These are phyloP conservation scores for Lolium rigidum DNA, from an alignment of 176 grass and related monocot genomes.

Conservation along the genomic window DNA sequence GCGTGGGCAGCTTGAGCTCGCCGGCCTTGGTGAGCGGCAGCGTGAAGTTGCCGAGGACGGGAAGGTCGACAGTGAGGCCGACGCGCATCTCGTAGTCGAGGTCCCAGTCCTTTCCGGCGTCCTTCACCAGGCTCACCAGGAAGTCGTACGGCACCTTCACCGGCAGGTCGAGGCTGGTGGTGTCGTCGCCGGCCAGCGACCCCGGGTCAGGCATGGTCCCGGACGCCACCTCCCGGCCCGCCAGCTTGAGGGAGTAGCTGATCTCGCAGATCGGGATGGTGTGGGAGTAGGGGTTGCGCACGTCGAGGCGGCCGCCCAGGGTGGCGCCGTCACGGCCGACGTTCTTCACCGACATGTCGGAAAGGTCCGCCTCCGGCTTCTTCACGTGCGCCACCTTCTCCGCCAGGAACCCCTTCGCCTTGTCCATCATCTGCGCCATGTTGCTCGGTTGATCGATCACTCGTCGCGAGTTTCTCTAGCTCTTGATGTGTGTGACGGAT, in stretches of 20 bases:
- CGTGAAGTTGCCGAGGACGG: conserved; percentile 72
- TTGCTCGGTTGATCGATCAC: neutral
- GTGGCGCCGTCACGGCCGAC: conserved; percentile 56
- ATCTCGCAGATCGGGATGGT: conserved; percentile 74
- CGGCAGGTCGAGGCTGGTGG: conserved; percentile 61
- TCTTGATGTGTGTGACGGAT: neutral
- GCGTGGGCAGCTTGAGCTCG: conserved; percentile 78
- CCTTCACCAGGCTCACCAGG: conserved; percentile 60
- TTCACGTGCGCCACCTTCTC: conserved; percentile 55
- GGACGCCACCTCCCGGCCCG: conserved; percentile 68
- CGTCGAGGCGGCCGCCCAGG: conserved; percentile 46
- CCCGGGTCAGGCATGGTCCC: conserved; percentile 78
- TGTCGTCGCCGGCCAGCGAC: conserved; percentile 47
- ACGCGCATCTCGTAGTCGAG: conserved; percentile 80
- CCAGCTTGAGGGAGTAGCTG: conserved; percentile 68
- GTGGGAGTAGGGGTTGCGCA: conserved; percentile 77
- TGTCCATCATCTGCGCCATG: conserved; percentile 67
- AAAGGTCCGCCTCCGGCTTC: conserved; percentile 78
- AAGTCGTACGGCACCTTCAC: conserved; percentile 74
- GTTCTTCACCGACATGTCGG: conserved; percentile 52
- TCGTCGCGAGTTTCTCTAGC: neutral
- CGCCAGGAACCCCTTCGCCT: conserved; percentile 71
- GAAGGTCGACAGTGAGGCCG: conserved; percentile 75
- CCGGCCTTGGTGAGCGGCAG: conserved; percentile 77
- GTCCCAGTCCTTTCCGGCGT: conserved; percentile 69